phyloP scores from a whole-genome alignment of 83 land plant species.

The Picea mariana region DNA sequence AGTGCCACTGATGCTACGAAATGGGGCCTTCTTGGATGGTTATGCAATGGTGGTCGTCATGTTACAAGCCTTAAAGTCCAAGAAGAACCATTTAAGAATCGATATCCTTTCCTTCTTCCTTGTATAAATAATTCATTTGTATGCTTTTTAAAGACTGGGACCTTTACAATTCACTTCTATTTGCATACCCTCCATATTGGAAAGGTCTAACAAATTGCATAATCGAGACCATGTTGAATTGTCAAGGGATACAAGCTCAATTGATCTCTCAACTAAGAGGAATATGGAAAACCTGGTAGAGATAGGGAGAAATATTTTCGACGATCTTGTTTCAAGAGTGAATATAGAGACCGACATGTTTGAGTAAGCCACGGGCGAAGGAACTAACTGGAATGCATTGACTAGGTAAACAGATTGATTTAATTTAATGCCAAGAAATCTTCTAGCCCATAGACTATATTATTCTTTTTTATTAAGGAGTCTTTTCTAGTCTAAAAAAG shows the following conservation, averaged over 20 bases:
- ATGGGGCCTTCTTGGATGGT: conserved; percentile 41
- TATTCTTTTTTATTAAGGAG: too few relatives aligned
- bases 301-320: conserved; percentile 9
- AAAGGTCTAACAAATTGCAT: too few relatives aligned
- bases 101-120: conserved; percentile 16
- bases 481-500: too few relatives aligned
- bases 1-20: conserved; percentile 19
- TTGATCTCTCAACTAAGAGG: conserved; percentile 13
- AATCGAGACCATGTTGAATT: conserved; percentile 7
- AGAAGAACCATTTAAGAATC: conserved; percentile 35
- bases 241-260: conserved; percentile 5
- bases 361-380: neutral
- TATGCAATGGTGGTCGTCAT: conserved; percentile 16
- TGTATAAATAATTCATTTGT: too few relatives aligned
- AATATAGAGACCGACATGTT: conserved; percentile 18
- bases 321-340: conserved; percentile 16
- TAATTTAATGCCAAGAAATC: too few relatives aligned
- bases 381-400: conserved; percentile 22
- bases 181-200: too few relatives aligned
- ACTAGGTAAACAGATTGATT: neutral
- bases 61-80: conserved; percentile 38
- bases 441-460: too few relatives aligned
- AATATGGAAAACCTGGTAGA: conserved; percentile 17
- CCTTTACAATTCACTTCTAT: too few relatives aligned
- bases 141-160: too few relatives aligned